Evolutionary conservation across 441 rosid species (phyloP), one percentile per base, ranked within the genome.

Genomic region (Capsella rubella): DNA sequence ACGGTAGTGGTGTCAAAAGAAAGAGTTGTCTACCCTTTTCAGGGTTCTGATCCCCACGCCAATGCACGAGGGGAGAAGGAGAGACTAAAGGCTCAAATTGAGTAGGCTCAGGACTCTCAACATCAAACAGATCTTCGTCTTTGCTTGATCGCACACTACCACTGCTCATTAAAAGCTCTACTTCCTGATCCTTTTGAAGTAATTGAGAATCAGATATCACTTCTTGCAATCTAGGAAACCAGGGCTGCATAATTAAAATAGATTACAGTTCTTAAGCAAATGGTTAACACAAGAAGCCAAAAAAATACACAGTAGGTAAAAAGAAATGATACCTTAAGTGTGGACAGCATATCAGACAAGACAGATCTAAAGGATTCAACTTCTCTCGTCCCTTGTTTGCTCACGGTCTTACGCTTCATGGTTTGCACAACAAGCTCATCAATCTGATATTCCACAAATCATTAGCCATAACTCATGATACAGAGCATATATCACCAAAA

Each of bases 31-130:
- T 81, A 34, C 88, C 86, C 79, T 87, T 87, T 51, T 87, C 91
- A 5, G 79, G 61, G 9, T 87, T 81, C 60, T 89, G 78, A 69
- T 82, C 85, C 61, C 85, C 91, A 73, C 89, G 88, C 98, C 98
- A 93, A 7, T 91, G 81, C 32, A 95, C 98, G 2, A 93, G 86
- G 4, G 99, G 98, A 72, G 98, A 95, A 72, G 97, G 98, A 77
- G 99, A 95, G 53, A 95, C 83, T 71, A 95, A 68, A 0, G 89
- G 77, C 61, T 83, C 85, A 64, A 77, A 72, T 6, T 73, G 74
- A 29, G 31, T 79, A 74, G 84, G 80, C 46, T 85, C 91, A 39
- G 95, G 96, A 82, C 96, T 95, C 64, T 73, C 88, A 65, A 83
- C 68, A 15, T 84, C 86, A 47, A 78, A 79, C 57, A 67, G 64